Base-by-base conservation (phyloP, 768 basidiomycete species). In the Tricholoma hemisulphureum region DNA sequence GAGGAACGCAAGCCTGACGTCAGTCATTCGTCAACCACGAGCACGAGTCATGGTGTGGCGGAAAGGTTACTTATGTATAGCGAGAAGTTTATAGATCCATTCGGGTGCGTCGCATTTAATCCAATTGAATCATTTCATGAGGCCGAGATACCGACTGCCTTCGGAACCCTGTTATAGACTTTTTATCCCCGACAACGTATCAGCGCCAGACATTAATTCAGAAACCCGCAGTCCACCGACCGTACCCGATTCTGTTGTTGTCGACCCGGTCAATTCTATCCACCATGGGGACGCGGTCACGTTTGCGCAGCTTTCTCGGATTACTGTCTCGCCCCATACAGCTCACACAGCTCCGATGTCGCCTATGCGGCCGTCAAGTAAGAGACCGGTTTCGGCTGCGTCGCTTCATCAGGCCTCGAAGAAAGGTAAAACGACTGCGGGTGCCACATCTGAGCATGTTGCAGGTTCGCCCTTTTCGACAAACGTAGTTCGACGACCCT, bases 231-330 rank as follows among this genome's bases (percentile, higher is more conserved):
- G 55, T 31, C 43, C 51, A 49, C 11, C 46, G 35, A 34, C 62
- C 51, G 51, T 49, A 50, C 57, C 53, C 23, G 53, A 43, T 20
- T 53, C 51, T 48, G 57, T 58, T 34, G 26, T 51, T 43, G 39
- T 57, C 41, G 55, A 49, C n/a, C 24, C 43, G 24, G 31, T 51
- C 29, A 55, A 65, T 49, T 54, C 55, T 9, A 31, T 21, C 32
- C 28, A 48, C 35, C 49, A 55, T 50, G 57, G 63, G 57, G 53
- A 52, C 41, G 71, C 70, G 29, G 65, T 84, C 37, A 80, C 79
- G 48, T 45, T 82, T 60, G 83, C 82, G 37, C 80, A 84, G 63
- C 71, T 83, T 62, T 84, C 83, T 6, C 81, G 82, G 59, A 65
- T 56, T 54, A 74, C 23, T 50, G 57, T 53, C 37, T 35, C 59